Evolutionary conservation across 2,329 filamentous ascomycete species (phyloP), one percentile per base, ranked within the genome.

Genomic region (Remersonia thermophila): DNA sequence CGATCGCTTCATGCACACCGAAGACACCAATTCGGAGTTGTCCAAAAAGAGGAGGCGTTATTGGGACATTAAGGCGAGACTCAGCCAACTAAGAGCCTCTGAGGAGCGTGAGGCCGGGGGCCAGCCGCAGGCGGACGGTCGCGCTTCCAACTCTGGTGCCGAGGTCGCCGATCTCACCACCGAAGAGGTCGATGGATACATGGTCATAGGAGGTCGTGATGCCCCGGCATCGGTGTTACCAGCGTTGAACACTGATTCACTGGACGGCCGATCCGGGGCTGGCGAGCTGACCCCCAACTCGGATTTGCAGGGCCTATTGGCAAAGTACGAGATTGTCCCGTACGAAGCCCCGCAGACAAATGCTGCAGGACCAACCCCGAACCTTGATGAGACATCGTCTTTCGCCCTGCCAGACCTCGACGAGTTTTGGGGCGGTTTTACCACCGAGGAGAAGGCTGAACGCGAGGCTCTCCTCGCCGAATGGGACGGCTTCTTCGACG

Each of bases 1-100:
- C 36, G 91, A 96, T 57, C 74, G 87, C 18, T 98, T 93, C 56
- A 80, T 87, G 69, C 77, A 84, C 42, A 71, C 73, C 4, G 70
- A 72, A 7, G 63, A 69, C 1, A 64, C 67, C 4, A 67, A 74
- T 28, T 72, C 77, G 3, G 60, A 69, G 2, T 61, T 85, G 2
- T 72, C 83, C 53, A 61, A 68, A 30, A 66, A 72, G 30, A 76
- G 85, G 18, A 69, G 77, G 42, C 65, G 79, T 42, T 74, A 74
- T 30, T 95, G 89, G 89, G 69, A 71, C 31, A 74, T 81, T 57
- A 53, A 51, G 40, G 45, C 30, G 18, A 48, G 41, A 12, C 30
- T 38, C 15, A 46, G 44, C 14, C 44, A 49, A 38, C 32, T 43
- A 6, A 23, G 18, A 12, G 23, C 16, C 12, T 5, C 40, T 1